A percentile compares a stretch with the other conserved stretches of the same genome.
These are phyloP conservation scores for Suhomyces kilbournensis DNA, from an alignment of 805 yeast genomes.

Conservation along the genomic window DNA sequence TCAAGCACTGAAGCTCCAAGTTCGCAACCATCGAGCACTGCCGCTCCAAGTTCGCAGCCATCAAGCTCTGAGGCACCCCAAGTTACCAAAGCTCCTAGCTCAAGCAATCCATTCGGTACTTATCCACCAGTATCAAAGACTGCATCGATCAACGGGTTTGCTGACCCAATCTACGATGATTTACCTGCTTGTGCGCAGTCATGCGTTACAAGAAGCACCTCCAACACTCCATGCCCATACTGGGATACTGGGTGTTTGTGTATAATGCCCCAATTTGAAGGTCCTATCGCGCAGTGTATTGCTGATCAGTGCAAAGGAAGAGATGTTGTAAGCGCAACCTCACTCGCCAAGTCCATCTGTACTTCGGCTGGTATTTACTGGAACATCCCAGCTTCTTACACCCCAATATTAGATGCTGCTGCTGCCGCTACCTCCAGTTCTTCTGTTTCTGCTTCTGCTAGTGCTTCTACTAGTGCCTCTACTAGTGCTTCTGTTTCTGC, in stretches of 20 bases:
- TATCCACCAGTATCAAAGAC: conserved; percentile 47
- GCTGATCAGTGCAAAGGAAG: conserved; percentile 32
- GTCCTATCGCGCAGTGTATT: conserved; percentile 38
- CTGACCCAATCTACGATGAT: conserved; percentile 39
- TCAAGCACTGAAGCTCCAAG: neutral
- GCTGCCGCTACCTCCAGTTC: conserved; percentile 16
- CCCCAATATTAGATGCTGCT: conserved; percentile 21
- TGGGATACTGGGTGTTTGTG: conserved; percentile 48
- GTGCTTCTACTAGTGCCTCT: neutral
- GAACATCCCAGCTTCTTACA: conserved; percentile 23
- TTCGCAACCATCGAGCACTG: neutral
- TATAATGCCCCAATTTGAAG: conserved; percentile 36
- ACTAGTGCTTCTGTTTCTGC: neutral
- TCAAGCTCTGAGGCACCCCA: neutral
- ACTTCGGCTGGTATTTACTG: conserved; percentile 35
- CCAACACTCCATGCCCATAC: conserved; percentile 42
- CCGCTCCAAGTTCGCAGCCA: neutral
- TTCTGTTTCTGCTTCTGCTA: neutral
- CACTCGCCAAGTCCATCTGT: conserved; percentile 32
- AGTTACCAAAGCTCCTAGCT: conserved; percentile 4
- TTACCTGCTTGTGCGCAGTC: conserved; percentile 42
- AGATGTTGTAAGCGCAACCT: conserved; percentile 31
- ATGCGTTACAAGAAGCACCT: conserved; percentile 31
- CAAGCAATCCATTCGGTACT: conserved; percentile 37
- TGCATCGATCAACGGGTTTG: conserved; percentile 48